These are phyloP conservation scores for Neurospora sp. DNA, from an alignment of 495 filamentous ascomycete species.

Conservation along the genomic window DNA sequence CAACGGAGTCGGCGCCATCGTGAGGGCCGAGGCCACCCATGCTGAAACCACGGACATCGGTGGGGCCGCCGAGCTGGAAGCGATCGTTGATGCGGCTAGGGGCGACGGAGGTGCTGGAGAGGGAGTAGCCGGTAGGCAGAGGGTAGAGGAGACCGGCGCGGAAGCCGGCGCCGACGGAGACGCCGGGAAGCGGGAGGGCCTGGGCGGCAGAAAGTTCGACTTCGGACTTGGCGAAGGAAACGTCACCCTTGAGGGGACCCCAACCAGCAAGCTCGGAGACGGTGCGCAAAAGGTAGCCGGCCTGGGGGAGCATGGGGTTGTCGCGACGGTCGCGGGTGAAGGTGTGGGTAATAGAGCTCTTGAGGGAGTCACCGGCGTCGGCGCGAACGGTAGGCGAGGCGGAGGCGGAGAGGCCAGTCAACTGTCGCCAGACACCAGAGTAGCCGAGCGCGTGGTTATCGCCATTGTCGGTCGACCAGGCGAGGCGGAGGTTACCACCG, in stretches of 20 bases:
- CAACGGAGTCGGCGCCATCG: slow-evolving; percentile 74
- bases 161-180: slow-evolving; percentile 44
- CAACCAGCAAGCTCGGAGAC: slow-evolving; percentile 76
- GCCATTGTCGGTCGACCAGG: slow-evolving; percentile 52
- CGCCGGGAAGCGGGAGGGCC: slow-evolving; percentile 63
- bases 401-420: slow-evolving; percentile 61
- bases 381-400: slow-evolving; percentile 71
- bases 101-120: slow-evolving; percentile 36
- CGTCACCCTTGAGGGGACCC: slow-evolving; percentile 77
- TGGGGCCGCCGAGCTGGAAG: slow-evolving; percentile 88
- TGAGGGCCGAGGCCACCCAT: slow-evolving; percentile 78
- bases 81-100: slow-evolving; percentile 84
- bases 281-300: slow-evolving; percentile 68
- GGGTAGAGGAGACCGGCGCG: slow-evolving; percentile 49
- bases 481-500: slow-evolving; percentile 65
- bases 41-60: slow-evolving; percentile 88
- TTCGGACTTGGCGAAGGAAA: slow-evolving; percentile 81
- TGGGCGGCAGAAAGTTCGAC: slow-evolving; percentile 66
- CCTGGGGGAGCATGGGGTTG: slow-evolving; percentile 67
- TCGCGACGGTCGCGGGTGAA: slow-evolving; percentile 73
- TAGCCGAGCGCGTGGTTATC: slow-evolving; percentile 69
- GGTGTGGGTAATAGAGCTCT: slow-evolving; percentile 72
- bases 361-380: slow-evolving; percentile 86
- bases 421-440: slow-evolving; percentile 73
- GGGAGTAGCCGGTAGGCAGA: slow-evolving; percentile 44